A percentile compares a stretch with the other conserved stretches of the same genome.
These are phyloP conservation scores for Beta vulgaris DNA, from an alignment of 148 eudicot species.

Conservation along the genomic window DNA sequence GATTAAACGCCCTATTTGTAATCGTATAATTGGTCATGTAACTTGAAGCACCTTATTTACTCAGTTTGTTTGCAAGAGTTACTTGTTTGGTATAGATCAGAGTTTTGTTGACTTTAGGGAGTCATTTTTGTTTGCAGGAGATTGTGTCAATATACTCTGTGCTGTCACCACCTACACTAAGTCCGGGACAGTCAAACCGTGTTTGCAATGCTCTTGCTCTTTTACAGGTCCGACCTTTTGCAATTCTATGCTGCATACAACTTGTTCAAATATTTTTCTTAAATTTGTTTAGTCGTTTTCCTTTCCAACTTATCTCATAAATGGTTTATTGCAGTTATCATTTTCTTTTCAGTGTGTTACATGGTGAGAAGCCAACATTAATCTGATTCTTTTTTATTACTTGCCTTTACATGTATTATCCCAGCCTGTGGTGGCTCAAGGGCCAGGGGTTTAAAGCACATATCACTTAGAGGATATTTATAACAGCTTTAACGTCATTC, in stretches of 20 bases:
- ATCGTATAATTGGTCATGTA: neutral
- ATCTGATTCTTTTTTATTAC: neutral
- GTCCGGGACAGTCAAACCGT: constrained; percentile 87
- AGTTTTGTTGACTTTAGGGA: neutral
- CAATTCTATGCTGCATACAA: neutral
- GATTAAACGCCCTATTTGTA: neutral
- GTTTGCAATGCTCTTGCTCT: constrained; percentile 98
- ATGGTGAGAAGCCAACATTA: too few species aligned
- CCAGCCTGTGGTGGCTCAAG: too few species aligned
- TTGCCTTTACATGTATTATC: too few species aligned
- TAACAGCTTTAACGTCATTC: neutral
- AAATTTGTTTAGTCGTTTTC: neutral
- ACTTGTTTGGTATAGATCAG: neutral
- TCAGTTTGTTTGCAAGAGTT: neutral
- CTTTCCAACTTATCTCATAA: neutral
- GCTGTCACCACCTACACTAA: constrained; percentile 78
- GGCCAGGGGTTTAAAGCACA: neutral
- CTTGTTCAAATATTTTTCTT: neutral
- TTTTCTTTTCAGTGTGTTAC: too few species aligned
- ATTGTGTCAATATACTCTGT: constrained; percentile 89
- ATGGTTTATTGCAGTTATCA: neutral
- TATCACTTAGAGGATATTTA: neutral
- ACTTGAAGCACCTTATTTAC: too few species aligned
- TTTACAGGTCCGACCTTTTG: constrained; percentile 52
- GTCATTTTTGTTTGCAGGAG: constrained; percentile 52